These are phyloP conservation scores for Senna siamea DNA, from an alignment of 306 rosid species.

Conservation along the genomic window DNA sequence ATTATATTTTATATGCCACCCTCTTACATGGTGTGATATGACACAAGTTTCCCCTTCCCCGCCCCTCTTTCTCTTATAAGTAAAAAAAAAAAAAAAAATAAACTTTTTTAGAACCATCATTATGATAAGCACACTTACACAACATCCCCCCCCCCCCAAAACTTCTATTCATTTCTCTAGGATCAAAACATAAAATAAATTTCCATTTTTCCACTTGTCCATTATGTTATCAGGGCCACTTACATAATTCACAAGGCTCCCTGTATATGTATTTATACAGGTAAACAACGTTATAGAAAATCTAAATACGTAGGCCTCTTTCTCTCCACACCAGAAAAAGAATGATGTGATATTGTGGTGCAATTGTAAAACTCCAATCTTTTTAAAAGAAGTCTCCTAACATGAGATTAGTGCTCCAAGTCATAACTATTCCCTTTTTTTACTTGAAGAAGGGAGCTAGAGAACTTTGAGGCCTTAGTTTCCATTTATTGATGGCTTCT, in stretches of 20 bases:
- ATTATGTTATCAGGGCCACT: neutral
- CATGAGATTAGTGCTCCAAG: neutral
- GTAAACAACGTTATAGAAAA: neutral
- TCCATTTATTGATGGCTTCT: neutral
- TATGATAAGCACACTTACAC: neutral
- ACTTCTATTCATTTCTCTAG: neutral
- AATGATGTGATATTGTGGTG: neutral
- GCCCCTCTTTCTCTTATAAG: no score
- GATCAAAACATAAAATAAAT: neutral
- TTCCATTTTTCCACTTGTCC: neutral
- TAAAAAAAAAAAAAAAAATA: no score
- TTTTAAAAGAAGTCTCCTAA: neutral
- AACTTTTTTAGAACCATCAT: neutral
- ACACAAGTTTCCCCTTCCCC: no score
- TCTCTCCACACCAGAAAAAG: neutral
- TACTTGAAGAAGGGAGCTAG: neutral
- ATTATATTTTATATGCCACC: neutral
- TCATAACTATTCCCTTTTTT: neutral
- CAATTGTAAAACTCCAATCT: neutral
- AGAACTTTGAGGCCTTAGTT: neutral
- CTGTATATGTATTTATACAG: neutral
- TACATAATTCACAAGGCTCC: neutral
- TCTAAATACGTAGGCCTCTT: neutral
- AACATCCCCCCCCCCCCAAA: neutral
- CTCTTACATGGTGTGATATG: neutral